Evolutionary conservation across 306 rosid species (phyloP).

Genomic region (Alnus rubra): DNA sequence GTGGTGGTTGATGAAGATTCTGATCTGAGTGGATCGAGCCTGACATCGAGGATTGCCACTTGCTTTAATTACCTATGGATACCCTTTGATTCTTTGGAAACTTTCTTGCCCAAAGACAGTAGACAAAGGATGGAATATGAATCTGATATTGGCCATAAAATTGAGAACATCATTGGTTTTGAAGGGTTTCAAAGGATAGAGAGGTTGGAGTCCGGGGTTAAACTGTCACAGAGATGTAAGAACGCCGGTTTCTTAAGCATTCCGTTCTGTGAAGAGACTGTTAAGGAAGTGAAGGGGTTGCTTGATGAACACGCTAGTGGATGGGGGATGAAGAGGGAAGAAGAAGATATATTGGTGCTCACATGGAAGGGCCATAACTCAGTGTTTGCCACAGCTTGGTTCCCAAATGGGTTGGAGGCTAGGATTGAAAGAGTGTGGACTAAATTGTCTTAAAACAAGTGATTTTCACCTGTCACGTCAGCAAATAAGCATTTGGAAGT

Average conservation of each 20-base stretch:
- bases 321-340: conserved; percentile 89
- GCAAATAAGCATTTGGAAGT: too few relatives aligned
- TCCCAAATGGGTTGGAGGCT: conserved; percentile 47
- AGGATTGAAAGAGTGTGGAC: conserved; percentile 39
- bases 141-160: conserved; percentile 84
- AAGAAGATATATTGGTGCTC: conserved; percentile 79
- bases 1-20: conserved; percentile 85
- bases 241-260: conserved; percentile 53
- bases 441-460: conserved; percentile 5
- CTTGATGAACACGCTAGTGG: conserved; percentile 96
- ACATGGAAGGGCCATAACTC: conserved; percentile 97
- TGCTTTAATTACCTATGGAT: conserved; percentile 92
- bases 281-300: conserved; percentile 66
- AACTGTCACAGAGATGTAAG: conserved; percentile 61
- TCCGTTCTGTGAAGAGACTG: conserved; percentile 66
- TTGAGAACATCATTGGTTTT: conserved; percentile 68
- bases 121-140: conserved; percentile 80
- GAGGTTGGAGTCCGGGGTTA: conserved; percentile 58
- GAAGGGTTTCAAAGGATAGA: conserved; percentile 78
- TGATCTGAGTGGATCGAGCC: conserved; percentile 59
- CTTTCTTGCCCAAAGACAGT: conserved; percentile 82
- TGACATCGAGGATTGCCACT: conserved; percentile 64
- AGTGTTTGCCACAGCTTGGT: conserved; percentile 88
- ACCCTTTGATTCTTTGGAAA: conserved; percentile 91
- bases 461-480: too few relatives aligned